Conservation (phyloP, 371 early-diverging fungal species). For the Mortierella sp. region DNA sequence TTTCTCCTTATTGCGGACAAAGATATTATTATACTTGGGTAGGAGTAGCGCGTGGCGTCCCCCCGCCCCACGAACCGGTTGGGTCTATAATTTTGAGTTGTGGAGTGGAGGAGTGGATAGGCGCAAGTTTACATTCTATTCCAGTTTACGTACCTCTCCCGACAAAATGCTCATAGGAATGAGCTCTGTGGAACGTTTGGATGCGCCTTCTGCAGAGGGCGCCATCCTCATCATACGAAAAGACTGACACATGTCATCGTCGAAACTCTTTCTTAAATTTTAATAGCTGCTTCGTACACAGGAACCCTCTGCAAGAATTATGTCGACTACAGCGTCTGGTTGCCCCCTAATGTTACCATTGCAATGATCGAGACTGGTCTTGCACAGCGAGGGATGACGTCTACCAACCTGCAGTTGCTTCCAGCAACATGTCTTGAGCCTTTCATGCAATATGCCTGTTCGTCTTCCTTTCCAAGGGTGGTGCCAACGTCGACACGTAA, state of each 20-base stretch:
- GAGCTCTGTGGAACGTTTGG: no score
- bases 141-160: no score
- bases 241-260: no score
- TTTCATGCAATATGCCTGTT: conserved; percentile 31
- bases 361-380: conserved; percentile 16
- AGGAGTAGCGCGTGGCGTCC: no score
- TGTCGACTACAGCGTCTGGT: conserved; percentile 43
- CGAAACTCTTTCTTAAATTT: neutral
- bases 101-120: no score
- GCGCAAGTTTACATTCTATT: neutral
- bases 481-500: conserved; percentile 2
- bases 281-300: conserved; percentile 24
- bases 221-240: no score
- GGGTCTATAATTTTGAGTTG: no score
- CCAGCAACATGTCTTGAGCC: conserved; percentile 21
- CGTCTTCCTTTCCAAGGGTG: conserved; percentile 29
- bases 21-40: no score
- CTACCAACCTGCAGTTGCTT: conserved; percentile 4
- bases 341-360: conserved; percentile 30
- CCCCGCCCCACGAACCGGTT: no score
- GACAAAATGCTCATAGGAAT: no score
- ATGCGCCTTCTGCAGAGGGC: no score
- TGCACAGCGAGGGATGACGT: neutral
- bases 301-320: conserved; percentile 37
- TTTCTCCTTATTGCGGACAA: no score